Conservation (phyloP, 2,329 filamentous ascomycete species). For the Cladorrhinum sp. region DNA sequence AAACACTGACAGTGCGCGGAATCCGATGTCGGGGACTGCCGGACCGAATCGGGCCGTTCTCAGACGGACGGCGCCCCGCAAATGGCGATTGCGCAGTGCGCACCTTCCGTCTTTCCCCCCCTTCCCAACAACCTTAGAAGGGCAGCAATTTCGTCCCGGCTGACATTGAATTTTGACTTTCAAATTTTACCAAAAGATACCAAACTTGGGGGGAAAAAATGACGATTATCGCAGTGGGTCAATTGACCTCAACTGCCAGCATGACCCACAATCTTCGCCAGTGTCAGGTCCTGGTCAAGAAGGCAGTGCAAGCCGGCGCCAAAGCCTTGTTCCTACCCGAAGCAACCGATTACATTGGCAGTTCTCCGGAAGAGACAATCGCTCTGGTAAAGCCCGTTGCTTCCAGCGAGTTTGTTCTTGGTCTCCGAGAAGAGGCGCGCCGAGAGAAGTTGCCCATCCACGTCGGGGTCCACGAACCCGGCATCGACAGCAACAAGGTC, state of each 20-base stretch:
- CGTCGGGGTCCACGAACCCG: conserved; percentile 81
- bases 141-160: neutral
- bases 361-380: conserved; percentile 63
- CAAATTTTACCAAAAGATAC: too few relatives aligned
- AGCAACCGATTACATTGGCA: conserved; percentile 83
- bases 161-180: too few relatives aligned
- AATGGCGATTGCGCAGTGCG: neutral
- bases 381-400: conserved; percentile 65
- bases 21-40: neutral
- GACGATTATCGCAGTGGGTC: conserved; percentile 59
- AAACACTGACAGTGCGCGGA: too few relatives aligned
- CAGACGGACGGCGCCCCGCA: neutral
- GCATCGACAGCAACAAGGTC: conserved; percentile 35
- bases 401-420: conserved; percentile 69
- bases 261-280: conserved; percentile 76
- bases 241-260: conserved; percentile 80
- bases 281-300: conserved; percentile 68
- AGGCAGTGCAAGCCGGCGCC: conserved; percentile 72
- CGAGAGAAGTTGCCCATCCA: conserved; percentile 67
- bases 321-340: conserved; percentile 88
- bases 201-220: too few relatives aligned
- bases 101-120: neutral
- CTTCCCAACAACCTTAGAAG: too few relatives aligned
- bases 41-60: neutral
- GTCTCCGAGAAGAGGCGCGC: conserved; percentile 66